Evolutionary conservation across 345 rosid genomes (phyloP), one percentile per base, ranked within the genome.

Genomic region (Eucalyptus erythrocorys): DNA sequence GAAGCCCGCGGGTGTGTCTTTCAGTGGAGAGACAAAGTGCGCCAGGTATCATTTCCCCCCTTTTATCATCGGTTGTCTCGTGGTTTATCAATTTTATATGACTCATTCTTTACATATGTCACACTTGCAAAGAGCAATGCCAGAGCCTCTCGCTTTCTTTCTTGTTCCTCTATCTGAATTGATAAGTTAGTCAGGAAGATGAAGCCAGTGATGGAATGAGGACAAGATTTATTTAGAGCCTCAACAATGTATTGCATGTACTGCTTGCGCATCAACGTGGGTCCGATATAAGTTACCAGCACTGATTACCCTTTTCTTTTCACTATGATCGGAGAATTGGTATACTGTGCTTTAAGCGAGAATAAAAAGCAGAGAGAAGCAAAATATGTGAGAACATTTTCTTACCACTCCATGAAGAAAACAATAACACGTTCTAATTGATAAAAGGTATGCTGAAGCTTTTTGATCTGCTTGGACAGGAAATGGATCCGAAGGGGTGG

Each of bases 21-120:
- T 81, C 95, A 95, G 50, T 95, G 97, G 97, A 94, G 95, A 88
- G 93, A 94, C 86, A 94, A 95, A 89, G 92, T 89, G 82, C 90
- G 90, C 90, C 94, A 92, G 95, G 97, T 94, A 42, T 45, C 17
- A 19, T 68, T 53, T 26, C 49, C 53, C 55, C 32, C 17, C 5
- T 24, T 13, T n/a, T 45, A 53, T 5, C 34, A 32, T 89, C 15
- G 8, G 55, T 48, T 66, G 21, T n/a, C 47, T 76, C 27, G 3
- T 19, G 82, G 82, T 76, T 37, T 37, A 3, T 76, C 82, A 21
- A 76, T 21, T 76, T 76, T 21, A 76, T 19, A 10, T 10, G 15
- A 37, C 27, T 76, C 27, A 10, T 37, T 37, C 45, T 76, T 37
- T 71, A 37, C 81, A 37, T 11, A 37, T 76, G 47, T 37, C 45